Base-by-base conservation (phyloP, 768 basidiomycete species). In the Hypsizygus marmoreus region DNA sequence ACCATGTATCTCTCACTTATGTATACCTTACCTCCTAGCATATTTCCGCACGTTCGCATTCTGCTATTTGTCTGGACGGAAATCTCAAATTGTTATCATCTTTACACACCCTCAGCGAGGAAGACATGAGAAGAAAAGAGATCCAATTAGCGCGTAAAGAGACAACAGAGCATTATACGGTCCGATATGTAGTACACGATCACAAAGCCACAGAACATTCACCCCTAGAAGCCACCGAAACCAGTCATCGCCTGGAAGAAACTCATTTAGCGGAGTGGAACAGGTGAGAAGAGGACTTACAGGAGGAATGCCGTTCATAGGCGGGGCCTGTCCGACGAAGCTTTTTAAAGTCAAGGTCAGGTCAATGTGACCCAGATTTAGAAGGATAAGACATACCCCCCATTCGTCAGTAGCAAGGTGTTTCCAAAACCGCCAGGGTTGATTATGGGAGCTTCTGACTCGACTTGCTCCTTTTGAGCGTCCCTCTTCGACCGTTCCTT, bases 401-500 rank as follows among this genome's bases (percentile, higher is more conserved):
- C 88, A 56, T 89, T 87, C 23, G 90, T 92, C 44, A 92, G 71
- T 57, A 90, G 68, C 20, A 86, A 64, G 38, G 74, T 73, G 45
- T 68, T 73, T 22, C 83, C 76, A 49, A 82, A 76, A 33, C 78
- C 77, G 28, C 86, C 88, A 45, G 91, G 89, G 62, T 92, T 93
- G 69, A 95, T 91, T 55, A 95, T 91, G 4, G 88, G 87, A 41
- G 83, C 82, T 45, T 91, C 84, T 10, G 91, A 81, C 57, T 95
- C 94, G 38, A 83, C 84, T 64, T 91, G 79, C 72, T 95, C 93
- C 71, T 97, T 95, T 63, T 86, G 83, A 20, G 75, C 78, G 26
- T 94, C 88, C 68, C 91, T 94, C 71, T 87, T 86, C 23, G 87
- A 80, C 34, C 88, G 80, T 62, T 95, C 95, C 65, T 82, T 83